Evolutionary conservation across 768 basidiomycete genomes (phyloP).

Genomic region (Rhizopogon roseolus): DNA sequence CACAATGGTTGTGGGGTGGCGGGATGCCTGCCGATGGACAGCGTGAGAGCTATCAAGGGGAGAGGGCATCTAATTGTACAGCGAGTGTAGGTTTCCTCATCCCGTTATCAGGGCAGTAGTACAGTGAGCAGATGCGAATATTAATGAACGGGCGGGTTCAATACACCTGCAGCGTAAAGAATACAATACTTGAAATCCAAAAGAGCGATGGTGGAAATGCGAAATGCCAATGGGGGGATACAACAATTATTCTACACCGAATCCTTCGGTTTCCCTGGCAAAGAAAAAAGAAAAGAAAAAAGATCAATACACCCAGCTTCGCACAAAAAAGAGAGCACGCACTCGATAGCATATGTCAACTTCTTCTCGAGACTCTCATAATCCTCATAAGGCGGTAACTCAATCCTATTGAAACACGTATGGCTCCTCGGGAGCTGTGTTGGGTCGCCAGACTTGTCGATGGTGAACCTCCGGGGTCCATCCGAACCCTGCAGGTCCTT

Average conservation of each 20-base stretch:
- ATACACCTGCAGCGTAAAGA: background rate
- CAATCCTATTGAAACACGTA: conserved; percentile 90
- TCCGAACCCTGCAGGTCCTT: conserved; percentile 93
- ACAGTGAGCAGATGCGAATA: too few relatives aligned
- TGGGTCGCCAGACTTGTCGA: conserved; percentile 92
- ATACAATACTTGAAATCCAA: conserved; percentile 1
- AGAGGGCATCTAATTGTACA: too few relatives aligned
- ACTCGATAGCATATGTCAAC: conserved; percentile 81
- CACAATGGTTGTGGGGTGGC: too few relatives aligned
- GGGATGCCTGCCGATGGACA: too few relatives aligned
- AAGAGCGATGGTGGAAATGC: background rate
- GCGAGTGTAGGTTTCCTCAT: background rate
- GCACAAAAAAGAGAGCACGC: conserved; percentile 21
- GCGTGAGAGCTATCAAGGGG: too few relatives aligned
- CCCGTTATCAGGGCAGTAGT: too few relatives aligned
- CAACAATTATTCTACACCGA: conserved; percentile 50
- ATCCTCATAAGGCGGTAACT: conserved; percentile 86
- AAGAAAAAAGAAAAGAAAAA: background rate
- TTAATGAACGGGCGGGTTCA: too few relatives aligned
- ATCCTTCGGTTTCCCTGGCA: conserved; percentile 72
- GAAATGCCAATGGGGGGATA: background rate
- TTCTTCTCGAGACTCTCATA: conserved; percentile 86
- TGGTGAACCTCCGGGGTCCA: conserved; percentile 88
- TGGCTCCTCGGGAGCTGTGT: conserved; percentile 85
- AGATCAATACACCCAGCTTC: conserved; percentile 5